Evolutionary conservation across 2,329 filamentous ascomycete genomes (phyloP), one percentile per base, ranked within the genome.

Genomic region (Alternaria sp.): DNA sequence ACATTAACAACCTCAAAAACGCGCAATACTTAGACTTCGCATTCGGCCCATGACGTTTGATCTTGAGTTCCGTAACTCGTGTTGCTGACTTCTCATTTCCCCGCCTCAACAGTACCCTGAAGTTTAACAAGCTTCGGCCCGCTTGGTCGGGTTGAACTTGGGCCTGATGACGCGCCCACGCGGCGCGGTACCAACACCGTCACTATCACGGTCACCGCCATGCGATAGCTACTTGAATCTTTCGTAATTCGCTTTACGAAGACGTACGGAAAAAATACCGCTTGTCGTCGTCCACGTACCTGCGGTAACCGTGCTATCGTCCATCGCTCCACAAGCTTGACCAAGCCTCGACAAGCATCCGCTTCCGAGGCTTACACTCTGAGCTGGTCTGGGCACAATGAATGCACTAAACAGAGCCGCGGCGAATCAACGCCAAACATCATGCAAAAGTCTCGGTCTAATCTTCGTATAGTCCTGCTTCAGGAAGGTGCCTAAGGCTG

Each of bases 341-440:
- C 61, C 59, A 69, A 69, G 67, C 66, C 61, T 68, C 28, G 45
- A 68, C 63, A 69, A 69, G 67, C 67, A 63, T 65, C 55, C 40
- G 43, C 19, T 62, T 45, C 58, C 65, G 58, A 66, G 63, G 61
- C 66, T 66, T 66, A 61, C 45, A 59, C 57, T 53, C 50, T 50
- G 30, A 51, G 21, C 21, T 47, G 49, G 43, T 44, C 46, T 50
- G 44, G 50, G 44, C 36, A n/a, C 17, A 7, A 12, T 5, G 25
- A 30, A 60, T 58, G 53, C 57, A 44, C 61, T 61, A 62, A 26
- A 15, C 21, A 32, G 5, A 7, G 28, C 52, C n/a, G 15, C 36
- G 19, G 19, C 63, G 51, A 61, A 66, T 64, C 65, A 62, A 43
- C 32, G 30, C 17, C 21, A 23, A 17, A 46, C 26, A 52, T 8